Evolutionary conservation across 2,329 filamentous ascomycete genomes (phyloP), one percentile per base, ranked within the genome.

Genomic region (Neopestalotiopsis clavispora): DNA sequence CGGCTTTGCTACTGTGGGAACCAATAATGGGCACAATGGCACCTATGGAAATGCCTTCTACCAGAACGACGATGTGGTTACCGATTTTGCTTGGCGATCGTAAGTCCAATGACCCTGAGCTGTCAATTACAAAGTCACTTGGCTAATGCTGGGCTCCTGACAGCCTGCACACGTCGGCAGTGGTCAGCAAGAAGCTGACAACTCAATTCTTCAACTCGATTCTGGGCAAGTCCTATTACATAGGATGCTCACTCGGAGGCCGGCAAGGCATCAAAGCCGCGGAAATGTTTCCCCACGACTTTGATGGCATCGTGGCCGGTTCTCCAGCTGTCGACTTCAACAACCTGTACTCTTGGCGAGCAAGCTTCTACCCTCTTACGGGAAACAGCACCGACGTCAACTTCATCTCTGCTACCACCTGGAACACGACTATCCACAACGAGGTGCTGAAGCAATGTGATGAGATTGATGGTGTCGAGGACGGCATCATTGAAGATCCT

Each of bases 201-300:
- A 73, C 82, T 20, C 74, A 78, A 0, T 88, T 86, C 75, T 90
- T 89, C 71, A 75, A 77, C 3, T 71, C 66, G 2, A 3, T 40
- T 0, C 76, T 80, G 0, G 75, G 75, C 1, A 84, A 82, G 65
- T 83, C 82, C 1, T 90, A 90, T 75, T 89, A 84, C 70, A 73
- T 84, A 2, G 88, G 88, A 14, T 90, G 88, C 73, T 89, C 87
- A 0, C 85, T 86, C 0, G 89, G 89, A 6, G 88, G 89, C 1
- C 80, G 87, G 0, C 86, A 90, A 78, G 88, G 86, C 3, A 77
- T 88, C 42, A 86, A 86, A 66, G 82, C 84, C 4, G 82, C 85
- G 0, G 83, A 90, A 69, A 72, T 78, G 13, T 89, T 83, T 69
- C 86, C 88, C 0, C 79, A 84, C 0, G 87, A 89, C 70, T 90